phyloP scores from a whole-genome alignment of 2,329 filamentous ascomycete genomes.

The Cyphellophora attinorum region DNA sequence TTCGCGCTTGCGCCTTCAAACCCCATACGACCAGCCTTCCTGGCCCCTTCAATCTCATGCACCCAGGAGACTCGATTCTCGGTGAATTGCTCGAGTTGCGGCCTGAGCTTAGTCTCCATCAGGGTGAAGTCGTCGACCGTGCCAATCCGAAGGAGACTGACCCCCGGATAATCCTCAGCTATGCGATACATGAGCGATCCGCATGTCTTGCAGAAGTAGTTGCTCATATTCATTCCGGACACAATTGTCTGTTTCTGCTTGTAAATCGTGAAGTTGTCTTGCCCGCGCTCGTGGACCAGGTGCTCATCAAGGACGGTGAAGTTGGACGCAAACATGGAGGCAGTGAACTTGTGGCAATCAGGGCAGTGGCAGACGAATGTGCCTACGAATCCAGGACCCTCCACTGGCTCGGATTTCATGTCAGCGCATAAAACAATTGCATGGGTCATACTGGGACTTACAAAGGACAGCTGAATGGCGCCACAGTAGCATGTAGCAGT shows the following conservation, averaged over 20 bases:
- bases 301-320: conserved; percentile 40
- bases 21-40: too few relatives aligned
- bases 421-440: background rate
- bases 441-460: conserved; percentile 23
- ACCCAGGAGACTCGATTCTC: conserved; percentile 46
- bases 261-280: conserved; percentile 39
- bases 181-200: conserved; percentile 53
- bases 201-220: conserved; percentile 52
- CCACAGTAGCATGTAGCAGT: conserved; percentile 53
- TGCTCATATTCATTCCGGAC: conserved; percentile 45
- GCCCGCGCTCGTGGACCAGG: conserved; percentile 42
- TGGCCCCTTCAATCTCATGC: conserved; percentile 24
- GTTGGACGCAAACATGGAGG: conserved; percentile 53
- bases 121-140: conserved; percentile 54
- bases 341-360: conserved; percentile 54
- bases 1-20: too few relatives aligned
- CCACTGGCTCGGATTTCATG: conserved; percentile 28
- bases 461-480: conserved; percentile 44
- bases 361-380: conserved; percentile 52
- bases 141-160: conserved; percentile 45
- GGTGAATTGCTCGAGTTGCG: conserved; percentile 42
- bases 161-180: conserved; percentile 33
- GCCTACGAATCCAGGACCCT: conserved; percentile 35
- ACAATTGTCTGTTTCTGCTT: conserved; percentile 38
- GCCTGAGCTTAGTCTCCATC: conserved; percentile 47